Conservation (phyloP, 2,329 filamentous ascomycete genomes). For the Leptographium procerum region DNA sequence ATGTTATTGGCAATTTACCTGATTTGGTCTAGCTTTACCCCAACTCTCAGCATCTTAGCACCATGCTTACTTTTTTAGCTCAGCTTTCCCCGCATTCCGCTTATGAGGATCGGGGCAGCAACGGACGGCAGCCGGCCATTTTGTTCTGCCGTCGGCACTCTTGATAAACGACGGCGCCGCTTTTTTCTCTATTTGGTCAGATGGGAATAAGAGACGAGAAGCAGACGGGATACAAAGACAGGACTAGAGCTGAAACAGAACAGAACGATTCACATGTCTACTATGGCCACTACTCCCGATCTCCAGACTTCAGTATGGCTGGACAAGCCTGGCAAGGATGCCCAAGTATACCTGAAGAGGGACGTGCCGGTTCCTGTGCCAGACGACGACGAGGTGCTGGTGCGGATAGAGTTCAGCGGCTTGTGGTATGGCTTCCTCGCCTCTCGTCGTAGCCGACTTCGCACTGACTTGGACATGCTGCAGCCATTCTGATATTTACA, state of each 20-base stretch:
- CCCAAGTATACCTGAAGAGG: conserved; percentile 1
- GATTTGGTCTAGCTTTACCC: neutral
- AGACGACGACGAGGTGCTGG: neutral
- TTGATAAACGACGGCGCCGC: neutral
- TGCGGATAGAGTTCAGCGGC: conserved; percentile 5
- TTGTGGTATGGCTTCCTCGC: neutral
- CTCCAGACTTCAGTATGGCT: conserved; percentile 1
- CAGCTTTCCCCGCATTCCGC: neutral
- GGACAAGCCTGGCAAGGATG: neutral
- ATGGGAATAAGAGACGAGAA: neutral
- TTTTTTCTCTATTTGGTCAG: conserved; percentile 5
- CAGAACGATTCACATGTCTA: neutral
- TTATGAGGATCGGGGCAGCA: neutral
- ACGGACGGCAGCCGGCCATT: neutral
- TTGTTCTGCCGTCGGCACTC: neutral
- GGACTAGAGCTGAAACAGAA: neutral
- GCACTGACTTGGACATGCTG: neutral
- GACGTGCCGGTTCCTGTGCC: neutral
- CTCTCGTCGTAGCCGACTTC: neutral
- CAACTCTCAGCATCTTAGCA: neutral
- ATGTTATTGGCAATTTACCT: neutral
- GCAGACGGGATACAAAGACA: neutral
- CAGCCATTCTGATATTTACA: conserved; percentile 8
- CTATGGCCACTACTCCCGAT: neutral
- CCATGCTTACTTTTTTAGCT: neutral